Evolutionary conservation across 225 moss, liverwort and hornwort genomes (phyloP).

Genomic region (Pseudoscleropodium purum): DNA sequence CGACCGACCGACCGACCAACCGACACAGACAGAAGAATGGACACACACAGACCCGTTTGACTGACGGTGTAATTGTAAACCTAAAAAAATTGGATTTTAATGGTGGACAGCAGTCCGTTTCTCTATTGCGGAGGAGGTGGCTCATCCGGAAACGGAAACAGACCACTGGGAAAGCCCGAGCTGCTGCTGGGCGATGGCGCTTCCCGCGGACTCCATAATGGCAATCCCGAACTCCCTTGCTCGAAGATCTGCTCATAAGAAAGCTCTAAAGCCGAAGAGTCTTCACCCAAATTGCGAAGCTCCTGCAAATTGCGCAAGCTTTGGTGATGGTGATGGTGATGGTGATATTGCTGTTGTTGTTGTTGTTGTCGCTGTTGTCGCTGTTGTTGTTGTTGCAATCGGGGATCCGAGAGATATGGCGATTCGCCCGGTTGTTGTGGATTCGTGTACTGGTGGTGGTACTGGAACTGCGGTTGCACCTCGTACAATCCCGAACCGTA

Average conservation of each 20-base stretch:
- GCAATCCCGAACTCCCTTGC: background rate
- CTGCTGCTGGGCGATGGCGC: slow-evolving; percentile 2
- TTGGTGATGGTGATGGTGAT: background rate
- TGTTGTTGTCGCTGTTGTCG: background rate
- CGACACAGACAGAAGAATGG: background rate
- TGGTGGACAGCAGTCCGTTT: background rate
- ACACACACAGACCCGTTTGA: background rate
- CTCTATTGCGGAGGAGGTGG: background rate
- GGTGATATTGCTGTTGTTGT: background rate
- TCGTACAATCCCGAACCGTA: background rate
- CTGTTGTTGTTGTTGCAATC: background rate
- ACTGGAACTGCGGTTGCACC: slow-evolving; percentile 4
- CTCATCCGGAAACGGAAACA: slow-evolving; percentile 14
- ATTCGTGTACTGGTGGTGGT: background rate
- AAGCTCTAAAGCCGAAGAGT: slow-evolving; percentile 7
- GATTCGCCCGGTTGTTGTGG: background rate
- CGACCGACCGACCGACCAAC: background rate
- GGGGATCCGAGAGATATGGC: background rate
- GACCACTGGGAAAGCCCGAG: background rate
- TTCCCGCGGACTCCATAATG: slow-evolving; percentile 15
- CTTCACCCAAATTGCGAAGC: background rate
- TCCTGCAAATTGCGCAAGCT: background rate
- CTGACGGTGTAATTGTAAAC: background rate
- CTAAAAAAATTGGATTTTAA: background rate
- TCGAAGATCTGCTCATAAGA: slow-evolving; percentile 52